Evolutionary conservation across 345 rosid species (phyloP), one percentile per base, ranked within the genome.

Genomic region (Salix brachista): DNA sequence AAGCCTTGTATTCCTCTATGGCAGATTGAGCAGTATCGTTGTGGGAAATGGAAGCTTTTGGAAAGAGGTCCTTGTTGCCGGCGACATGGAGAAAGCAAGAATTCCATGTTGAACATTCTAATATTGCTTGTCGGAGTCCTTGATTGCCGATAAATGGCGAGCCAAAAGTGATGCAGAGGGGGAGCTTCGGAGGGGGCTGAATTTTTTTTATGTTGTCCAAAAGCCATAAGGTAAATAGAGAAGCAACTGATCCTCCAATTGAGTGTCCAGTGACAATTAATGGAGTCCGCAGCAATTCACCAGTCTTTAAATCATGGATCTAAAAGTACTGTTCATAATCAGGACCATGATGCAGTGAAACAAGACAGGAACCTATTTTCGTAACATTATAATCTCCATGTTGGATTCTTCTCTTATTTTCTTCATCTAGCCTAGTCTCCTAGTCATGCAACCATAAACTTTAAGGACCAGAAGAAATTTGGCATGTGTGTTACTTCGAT

Each of bases 101-200:
- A 39, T 78, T 85, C 86, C 89, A 80, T 30, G 41, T 69, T 5
- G 87, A 73, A 21, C 84, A 36, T 9, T 74, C 80, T 0, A 78
- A 83, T 41, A 86, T 65, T 48, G 83, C 83, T 44, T 54, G 21
- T 71, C 83, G 90, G 16, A 90, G 70, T 60, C 48, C 67, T 8
- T 5, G 32, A 70, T 90, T 82, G 6, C 90, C 93, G 1, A 89
- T 9, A 8, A 90, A 80, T 0, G 97, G 92, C 1, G 89, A 83
- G 12, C 97, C 95, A 64, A 88, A 94, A 0, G 97, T 90, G 80
- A 93, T 77, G 84, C 97, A 91, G 48, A 91, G 84, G 0, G 88
- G 91, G 8, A 32, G 87, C 44, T 41, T 41, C 10, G 44, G 44
- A 41, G 44, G 12, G 2, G 44, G 44, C 19, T 26, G 36, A 10